Conservation (phyloP, 805 yeast genomes). For the Isabelozyma heimii region DNA sequence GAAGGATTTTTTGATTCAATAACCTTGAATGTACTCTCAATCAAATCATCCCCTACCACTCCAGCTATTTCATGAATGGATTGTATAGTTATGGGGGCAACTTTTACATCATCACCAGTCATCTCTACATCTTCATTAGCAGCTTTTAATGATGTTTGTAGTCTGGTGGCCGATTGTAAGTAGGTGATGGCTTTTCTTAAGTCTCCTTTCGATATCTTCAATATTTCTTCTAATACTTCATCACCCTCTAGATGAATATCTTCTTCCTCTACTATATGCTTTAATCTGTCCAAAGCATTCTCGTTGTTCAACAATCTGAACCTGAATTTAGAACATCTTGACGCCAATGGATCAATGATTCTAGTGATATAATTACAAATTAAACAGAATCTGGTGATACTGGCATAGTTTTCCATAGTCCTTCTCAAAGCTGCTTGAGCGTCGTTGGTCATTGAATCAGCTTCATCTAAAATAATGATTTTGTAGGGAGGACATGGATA, state of each 20-base stretch:
- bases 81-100: conserved; percentile 39
- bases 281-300: conserved; percentile 68
- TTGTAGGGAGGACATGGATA: conserved; percentile 98
- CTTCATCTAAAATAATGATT: conserved; percentile 88
- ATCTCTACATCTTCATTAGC: conserved; percentile 33
- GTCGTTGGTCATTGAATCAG: conserved; percentile 96
- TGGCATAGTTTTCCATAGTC: conserved; percentile 88
- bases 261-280: conserved; percentile 52
- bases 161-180: conserved; percentile 77
- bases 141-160: conserved; percentile 31
- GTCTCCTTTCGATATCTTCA: conserved; percentile 83
- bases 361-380: conserved; percentile 96
- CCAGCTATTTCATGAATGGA: conserved; percentile 75
- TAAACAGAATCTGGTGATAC: conserved; percentile 85
- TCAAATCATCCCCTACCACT: conserved; percentile 51
- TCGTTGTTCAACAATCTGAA: conserved; percentile 73
- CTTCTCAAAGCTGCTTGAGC: conserved; percentile 95
- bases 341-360: conserved; percentile 93
- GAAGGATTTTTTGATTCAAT: conserved; percentile 22
- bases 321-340: conserved; percentile 93
- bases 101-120: conserved; percentile 22
- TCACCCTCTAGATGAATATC: conserved; percentile 32
- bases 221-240: conserved; percentile 58
- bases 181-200: conserved; percentile 89
- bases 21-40: conserved; percentile 40